Conservation (phyloP, 148 eudicot genomes). For the Vaccinium corymbosum region DNA sequence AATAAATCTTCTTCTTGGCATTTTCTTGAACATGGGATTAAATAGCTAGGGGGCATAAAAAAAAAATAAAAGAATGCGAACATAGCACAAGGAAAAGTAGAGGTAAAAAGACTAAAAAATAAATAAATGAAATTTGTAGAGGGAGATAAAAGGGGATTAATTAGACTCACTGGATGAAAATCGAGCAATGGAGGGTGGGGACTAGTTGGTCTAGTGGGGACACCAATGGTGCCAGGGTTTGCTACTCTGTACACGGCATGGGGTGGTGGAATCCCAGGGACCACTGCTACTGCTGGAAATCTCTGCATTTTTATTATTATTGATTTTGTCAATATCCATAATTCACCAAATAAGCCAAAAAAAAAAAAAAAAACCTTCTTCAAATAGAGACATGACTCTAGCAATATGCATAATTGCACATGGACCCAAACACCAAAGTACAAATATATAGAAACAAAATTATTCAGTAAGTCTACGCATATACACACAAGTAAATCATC, state of each 20-base stretch:
- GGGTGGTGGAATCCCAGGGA: constrained; percentile 72
- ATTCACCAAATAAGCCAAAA: neutral
- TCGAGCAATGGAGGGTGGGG: constrained; percentile 40
- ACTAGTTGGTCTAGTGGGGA: constrained; percentile 31
- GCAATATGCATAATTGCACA: neutral
- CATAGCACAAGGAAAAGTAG: neutral
- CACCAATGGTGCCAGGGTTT: constrained; percentile 24
- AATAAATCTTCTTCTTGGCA: too few species aligned
- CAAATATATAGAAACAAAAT: too few species aligned
- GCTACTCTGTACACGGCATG: constrained; percentile 41
- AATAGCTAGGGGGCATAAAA: too few species aligned
- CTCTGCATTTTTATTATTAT: constrained; percentile 46
- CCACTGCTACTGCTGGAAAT: constrained; percentile 43
- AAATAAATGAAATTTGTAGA: neutral
- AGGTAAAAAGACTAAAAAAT: neutral
- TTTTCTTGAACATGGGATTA: too few species aligned
- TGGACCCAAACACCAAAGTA: neutral
- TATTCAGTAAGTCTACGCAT: too few species aligned
- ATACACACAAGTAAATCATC: too few species aligned
- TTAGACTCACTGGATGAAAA: constrained; percentile 56
- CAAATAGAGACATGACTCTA: neutral
- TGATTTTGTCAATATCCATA: neutral
- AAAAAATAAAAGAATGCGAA: too few species aligned
- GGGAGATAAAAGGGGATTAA: neutral
- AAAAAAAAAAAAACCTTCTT: neutral